phyloP scores from a whole-genome alignment of 768 basidiomycete genomes.

The Russula vinacea region DNA sequence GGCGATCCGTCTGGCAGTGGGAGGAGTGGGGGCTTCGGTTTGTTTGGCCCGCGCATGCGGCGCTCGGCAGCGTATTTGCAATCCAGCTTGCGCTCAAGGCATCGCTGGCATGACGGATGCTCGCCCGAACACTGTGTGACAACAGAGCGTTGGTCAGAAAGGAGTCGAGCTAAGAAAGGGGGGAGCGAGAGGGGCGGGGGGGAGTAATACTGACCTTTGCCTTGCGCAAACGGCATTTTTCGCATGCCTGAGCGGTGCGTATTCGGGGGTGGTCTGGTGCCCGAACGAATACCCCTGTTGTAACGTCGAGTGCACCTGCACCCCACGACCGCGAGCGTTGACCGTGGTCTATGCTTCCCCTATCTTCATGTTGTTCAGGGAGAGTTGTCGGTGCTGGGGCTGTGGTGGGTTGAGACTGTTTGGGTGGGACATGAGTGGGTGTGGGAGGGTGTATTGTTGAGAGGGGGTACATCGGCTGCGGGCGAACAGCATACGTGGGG shows the following conservation, averaged over 20 bases:
- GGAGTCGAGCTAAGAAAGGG: background rate
- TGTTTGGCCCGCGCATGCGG: conserved; percentile 59
- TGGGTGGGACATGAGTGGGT: background rate
- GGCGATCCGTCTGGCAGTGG: background rate
- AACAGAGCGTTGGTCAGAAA: background rate
- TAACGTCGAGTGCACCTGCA: conserved; percentile 59
- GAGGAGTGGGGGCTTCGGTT: conserved; percentile 40
- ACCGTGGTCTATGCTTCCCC: background rate
- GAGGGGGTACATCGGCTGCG: conserved; percentile 1
- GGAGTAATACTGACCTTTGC: conserved; percentile 54
- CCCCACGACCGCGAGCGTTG: conserved; percentile 17
- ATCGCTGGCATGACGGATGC: conserved; percentile 66
- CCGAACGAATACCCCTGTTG: conserved; percentile 64
- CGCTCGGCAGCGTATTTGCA: conserved; percentile 71
- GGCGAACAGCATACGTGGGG: background rate
- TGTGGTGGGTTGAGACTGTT: background rate
- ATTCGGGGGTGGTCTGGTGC: conserved; percentile 61
- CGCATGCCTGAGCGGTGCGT: conserved; percentile 71
- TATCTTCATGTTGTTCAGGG: background rate
- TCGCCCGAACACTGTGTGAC: conserved; percentile 62
- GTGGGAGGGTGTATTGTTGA: background rate
- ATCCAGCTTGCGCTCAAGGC: conserved; percentile 50
- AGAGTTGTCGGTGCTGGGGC: background rate
- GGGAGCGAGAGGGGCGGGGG: background rate
- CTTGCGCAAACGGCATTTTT: conserved; percentile 68